Conservation (phyloP, 1,284 basidiomycete species). For the Fistulinella staudtii region DNA sequence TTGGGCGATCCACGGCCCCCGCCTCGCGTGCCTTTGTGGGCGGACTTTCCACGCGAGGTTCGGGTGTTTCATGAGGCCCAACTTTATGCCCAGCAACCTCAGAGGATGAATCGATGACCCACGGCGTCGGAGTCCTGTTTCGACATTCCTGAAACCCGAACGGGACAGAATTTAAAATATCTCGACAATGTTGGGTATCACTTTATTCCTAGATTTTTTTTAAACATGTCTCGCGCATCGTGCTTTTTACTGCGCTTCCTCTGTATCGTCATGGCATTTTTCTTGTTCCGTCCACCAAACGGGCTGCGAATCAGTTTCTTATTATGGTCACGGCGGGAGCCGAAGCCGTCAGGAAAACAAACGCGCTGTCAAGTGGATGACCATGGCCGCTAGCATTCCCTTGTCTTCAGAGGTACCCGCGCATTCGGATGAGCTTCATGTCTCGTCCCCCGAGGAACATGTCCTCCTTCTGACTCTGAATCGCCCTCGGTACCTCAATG, state of each 20-base stretch:
- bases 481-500: conserved; percentile 69
- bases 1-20: background rate
- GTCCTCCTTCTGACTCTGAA: conserved; percentile 73
- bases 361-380: too few relatives aligned
- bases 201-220: too few relatives aligned
- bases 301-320: conserved; percentile 7
- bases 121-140: too few relatives aligned
- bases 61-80: conserved; percentile 19
- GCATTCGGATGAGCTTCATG: conserved; percentile 54
- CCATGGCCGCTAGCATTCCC: conserved; percentile 8
- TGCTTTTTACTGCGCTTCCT: too few relatives aligned
- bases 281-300: background rate
- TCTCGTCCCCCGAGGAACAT: conserved; percentile 61
- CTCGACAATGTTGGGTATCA: conserved; percentile 2
- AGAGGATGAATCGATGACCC: background rate
- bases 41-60: conserved; percentile 12
- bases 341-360: too few relatives aligned
- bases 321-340: too few relatives aligned
- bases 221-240: too few relatives aligned
- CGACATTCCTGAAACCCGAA: conserved; percentile 2
- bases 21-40: background rate
- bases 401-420: conserved; percentile 29
- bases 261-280: too few relatives aligned
- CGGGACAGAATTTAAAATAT: background rate
- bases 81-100: background rate